Conservation (phyloP, 148 eudicot genomes). For the Cornus kousa region DNA sequence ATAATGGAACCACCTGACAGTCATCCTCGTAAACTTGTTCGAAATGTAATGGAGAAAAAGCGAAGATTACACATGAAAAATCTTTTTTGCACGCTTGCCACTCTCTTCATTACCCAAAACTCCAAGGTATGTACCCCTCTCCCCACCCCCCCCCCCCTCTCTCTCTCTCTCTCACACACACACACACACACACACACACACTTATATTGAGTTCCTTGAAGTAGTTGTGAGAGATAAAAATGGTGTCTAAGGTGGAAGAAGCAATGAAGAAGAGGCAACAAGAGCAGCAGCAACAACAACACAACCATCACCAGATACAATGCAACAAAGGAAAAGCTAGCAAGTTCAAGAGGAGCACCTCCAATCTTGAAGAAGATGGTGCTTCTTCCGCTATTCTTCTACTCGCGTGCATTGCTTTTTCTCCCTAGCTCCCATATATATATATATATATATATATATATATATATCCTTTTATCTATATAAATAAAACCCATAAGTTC, state of each 20-base stretch:
- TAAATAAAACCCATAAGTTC: no score
- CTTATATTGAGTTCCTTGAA: neutral
- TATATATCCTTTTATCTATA: no score
- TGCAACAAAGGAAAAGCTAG: constrained; percentile 56
- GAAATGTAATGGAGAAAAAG: neutral
- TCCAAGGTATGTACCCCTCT: neutral
- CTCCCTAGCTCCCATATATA: constrained; percentile 32
- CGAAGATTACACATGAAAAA: neutral
- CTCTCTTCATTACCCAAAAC: neutral
- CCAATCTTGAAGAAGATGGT: constrained; percentile 71
- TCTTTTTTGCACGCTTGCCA: neutral
- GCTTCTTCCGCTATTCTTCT: constrained; percentile 77
- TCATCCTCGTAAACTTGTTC: neutral
- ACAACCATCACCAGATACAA: constrained; percentile 33
- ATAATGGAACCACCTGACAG: neutral
- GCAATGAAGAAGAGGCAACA: constrained; percentile 42
- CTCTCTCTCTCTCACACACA: neutral
- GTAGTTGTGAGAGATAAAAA: constrained; percentile 6
- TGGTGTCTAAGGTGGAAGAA: constrained; percentile 73
- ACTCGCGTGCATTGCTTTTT: constrained; percentile 81
- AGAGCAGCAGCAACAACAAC: constrained; percentile 16
- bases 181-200: no score
- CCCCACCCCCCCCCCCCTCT: no score
- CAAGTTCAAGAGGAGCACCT: constrained; percentile 87
- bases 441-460: neutral